A percentile compares a stretch with the other conserved stretches of the same genome.
Evolutionary conservation across 2,329 filamentous ascomycete genomes (phyloP).

Genomic region (Cryphonectria parasitica): DNA sequence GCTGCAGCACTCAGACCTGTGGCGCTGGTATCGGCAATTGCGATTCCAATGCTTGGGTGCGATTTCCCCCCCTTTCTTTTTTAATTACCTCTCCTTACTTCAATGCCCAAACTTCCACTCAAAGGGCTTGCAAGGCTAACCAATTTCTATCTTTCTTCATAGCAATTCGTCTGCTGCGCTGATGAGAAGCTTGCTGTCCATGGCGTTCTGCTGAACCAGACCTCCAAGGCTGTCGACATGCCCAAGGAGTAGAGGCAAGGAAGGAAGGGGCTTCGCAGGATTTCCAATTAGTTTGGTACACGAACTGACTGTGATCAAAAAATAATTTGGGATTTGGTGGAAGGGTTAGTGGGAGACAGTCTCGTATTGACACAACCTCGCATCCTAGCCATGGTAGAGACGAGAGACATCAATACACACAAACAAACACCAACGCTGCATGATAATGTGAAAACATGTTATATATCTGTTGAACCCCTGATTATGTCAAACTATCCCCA

Average conservation of each 20-base stretch:
- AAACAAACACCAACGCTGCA: no score
- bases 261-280: neutral
- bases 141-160: neutral
- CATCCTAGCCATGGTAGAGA: neutral
- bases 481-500: no score
- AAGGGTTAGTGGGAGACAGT: neutral
- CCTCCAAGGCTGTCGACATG: neutral
- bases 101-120: neutral
- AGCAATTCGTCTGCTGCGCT: conserved; percentile 3
- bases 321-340: neutral
- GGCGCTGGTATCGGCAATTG: neutral
- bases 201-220: neutral
- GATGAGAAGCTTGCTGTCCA: conserved; percentile 2
- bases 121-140: neutral
- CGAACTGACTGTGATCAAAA: neutral
- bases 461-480: no score
- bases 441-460: no score
- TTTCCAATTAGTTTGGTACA: neutral
- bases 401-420: no score
- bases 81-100: neutral
- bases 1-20: conserved; percentile 2
- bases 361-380: neutral
- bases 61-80: no score
- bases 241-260: neutral
- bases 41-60: neutral